Evolutionary conservation across 345 rosid genomes (phyloP), one percentile per base, ranked within the genome.

Genomic region (Brassica nigra): DNA sequence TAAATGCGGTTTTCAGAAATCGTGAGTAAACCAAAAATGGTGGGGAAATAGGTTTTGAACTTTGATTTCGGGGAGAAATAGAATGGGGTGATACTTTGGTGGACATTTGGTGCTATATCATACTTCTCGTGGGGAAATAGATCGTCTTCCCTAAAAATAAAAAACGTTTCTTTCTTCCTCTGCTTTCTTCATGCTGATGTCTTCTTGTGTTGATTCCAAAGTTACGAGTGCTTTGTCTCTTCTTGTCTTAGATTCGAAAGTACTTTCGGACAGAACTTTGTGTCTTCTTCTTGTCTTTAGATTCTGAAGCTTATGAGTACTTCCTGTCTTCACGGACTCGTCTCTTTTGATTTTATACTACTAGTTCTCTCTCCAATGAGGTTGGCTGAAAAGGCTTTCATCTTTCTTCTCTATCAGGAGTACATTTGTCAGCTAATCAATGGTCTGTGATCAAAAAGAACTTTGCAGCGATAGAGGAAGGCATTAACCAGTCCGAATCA

Each of bases 381-480:
- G 6, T 62, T 34, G 62, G 72, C 64, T 61, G n/a, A 62, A 6
- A 36, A 28, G 58, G 49, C 61, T 80, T 72, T 8, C 27, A 29
- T 72, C 27, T 66, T 65, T 75, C 81, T 73, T 68, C 34, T 55
- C 66, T 82, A 44, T 77, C 78, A 92, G 97, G 94, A 81, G 73
- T 90, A 39, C 82, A 75, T 83, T 76, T 92, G 77, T 28, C 88
- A 18, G 55, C 73, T 54, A 89, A 88, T 15, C 88, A 89, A 63
- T 91, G 97, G 93, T 76, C 77, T 64, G 66, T 82, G 27, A 74
- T 92, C 47, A 90, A 83, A 84, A 81, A 70, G 54, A 87, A 66
- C 81, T 63, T 91, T 23, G 71, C 90, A 76, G 84, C 89, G 8
- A 86, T 91, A 75, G 89, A 92, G 55, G 93, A 83, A 66, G 91